A percentile compares a stretch with the other conserved stretches of the same genome.
Conservation (phyloP, 345 rosid species). For the Camelina laxa region DNA sequence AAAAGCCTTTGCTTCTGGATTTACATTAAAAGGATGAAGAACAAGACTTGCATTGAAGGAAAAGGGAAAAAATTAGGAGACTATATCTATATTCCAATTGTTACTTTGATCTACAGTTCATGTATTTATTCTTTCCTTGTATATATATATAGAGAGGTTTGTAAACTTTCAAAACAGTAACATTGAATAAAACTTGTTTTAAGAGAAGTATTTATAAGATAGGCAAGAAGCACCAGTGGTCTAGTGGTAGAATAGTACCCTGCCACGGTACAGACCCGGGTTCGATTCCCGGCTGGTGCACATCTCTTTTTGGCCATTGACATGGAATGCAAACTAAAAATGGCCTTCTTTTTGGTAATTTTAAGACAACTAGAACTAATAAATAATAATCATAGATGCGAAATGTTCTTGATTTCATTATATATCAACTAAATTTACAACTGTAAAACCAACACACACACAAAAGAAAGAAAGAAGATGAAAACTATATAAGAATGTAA, state of each 20-base stretch:
- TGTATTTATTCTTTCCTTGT: conserved; percentile 7
- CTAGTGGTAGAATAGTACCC: conserved; percentile 70
- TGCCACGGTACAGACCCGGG: conserved; percentile 91
- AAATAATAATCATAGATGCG: neutral
- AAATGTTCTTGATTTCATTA: conserved; percentile 21
- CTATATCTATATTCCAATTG: neutral
- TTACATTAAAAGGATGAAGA: conserved; percentile 29
- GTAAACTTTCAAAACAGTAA: conserved; percentile 16
- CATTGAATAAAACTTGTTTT: neutral
- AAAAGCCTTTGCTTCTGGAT: conserved; percentile 45
- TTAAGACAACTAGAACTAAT: neutral
- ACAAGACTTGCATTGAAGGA: neutral
- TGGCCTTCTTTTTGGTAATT: neutral
- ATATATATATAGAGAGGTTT: conserved; percentile 9
- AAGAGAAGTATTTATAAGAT: accelerated
- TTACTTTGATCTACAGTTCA: conserved; percentile 14
- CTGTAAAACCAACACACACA: neutral
- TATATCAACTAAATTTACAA: conserved; percentile 34
- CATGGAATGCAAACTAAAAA: neutral
- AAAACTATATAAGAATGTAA: conserved; percentile 25
- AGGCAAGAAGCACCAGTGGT: conserved; percentile 43
- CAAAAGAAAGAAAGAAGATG: conserved; percentile 3
- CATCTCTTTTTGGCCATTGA: neutral
- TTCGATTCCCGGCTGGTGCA: conserved; percentile 87
- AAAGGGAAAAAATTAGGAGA: neutral